Evolutionary conservation across 768 basidiomycete genomes (phyloP).

Genomic region (Amanita rubescens): DNA sequence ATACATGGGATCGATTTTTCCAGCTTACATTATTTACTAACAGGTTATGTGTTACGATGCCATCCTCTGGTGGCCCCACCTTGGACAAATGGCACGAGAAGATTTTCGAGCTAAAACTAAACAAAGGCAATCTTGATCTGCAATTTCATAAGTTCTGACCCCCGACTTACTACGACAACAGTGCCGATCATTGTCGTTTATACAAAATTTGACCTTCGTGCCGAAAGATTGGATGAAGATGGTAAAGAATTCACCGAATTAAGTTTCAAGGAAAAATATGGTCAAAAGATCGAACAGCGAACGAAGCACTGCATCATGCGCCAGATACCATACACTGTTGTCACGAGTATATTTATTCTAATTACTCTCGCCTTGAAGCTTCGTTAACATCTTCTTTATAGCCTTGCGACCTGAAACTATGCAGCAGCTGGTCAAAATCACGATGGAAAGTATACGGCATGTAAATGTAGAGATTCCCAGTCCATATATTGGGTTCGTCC

Average conservation of each 20-base stretch:
- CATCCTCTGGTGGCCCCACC: not conserved
- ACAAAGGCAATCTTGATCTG: not conserved
- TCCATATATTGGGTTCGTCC: too few relatives aligned
- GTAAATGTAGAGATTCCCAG: too few relatives aligned
- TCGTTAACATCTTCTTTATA: not conserved
- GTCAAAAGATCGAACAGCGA: not conserved
- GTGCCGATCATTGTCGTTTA: not conserved
- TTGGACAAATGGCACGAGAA: slow-evolving; percentile 16
- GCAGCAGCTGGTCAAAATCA: not conserved
- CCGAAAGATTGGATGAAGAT: not conserved
- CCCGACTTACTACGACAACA: not conserved
- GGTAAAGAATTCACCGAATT: not conserved
- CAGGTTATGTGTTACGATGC: not conserved
- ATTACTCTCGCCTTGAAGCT: too few relatives aligned
- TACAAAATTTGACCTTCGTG: not conserved
- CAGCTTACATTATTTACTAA: not conserved
- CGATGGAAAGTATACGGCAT: not conserved
- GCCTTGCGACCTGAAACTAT: not conserved
- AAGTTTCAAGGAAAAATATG: not conserved
- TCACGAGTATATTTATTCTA: not conserved
- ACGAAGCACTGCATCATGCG: not conserved
- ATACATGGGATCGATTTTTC: not conserved
- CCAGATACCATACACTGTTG: not conserved
- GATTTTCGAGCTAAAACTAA: slow-evolving; percentile 12
- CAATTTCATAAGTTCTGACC: not conserved